Base-by-base conservation (phyloP, 805 yeast genomes). In the Kurtzmaniella cleridarum region DNA sequence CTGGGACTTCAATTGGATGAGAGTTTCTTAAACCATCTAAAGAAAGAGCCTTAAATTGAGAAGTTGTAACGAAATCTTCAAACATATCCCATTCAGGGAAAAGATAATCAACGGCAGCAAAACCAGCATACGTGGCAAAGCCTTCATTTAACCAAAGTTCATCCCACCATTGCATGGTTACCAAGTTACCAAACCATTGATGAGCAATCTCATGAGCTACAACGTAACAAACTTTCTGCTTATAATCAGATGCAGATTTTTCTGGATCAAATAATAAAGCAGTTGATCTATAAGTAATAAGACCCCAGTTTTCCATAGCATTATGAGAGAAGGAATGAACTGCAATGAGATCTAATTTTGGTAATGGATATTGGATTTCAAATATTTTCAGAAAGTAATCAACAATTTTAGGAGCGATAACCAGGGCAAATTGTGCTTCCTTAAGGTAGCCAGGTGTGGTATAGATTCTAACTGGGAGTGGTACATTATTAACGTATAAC, bases 161-260 rank as follows among this genome's bases (percentile, higher is more conserved):
- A 51, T 86, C 87, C 95, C 95, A 86, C 93, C 95, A 87, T 52
- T 83, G 79, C 95, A 86, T 87, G 34, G 95, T 87, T 44, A 85
- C 91, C 50, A 83, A 73, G 60, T 87, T 82, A 40, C 95, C 95
- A 53, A 86, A 87, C 95, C 95, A 87, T 57, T 87, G 93, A 61
- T 86, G 95, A 9, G 95, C 95, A 41, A 86, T 68, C 62, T 86
- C 95, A 62, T 87, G 95, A 42, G 83, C 81, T 23, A 86, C 84
- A 27, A 86, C 95, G 53, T 84, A 84, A 5, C 88, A 81, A 24
- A 86, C 93, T 45, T 82, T 81, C 56, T 79, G 79, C 57, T 81
- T 76, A 51, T 75, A 75, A 15, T 70, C 46, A 1, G 67, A 62
- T 50, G 72, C 79, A 1, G 79, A 73, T 20, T 61, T 69, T 11